Evolutionary conservation across 148 eudicot species (phyloP).

Genomic region (Fagopyrum homotropicum): DNA sequence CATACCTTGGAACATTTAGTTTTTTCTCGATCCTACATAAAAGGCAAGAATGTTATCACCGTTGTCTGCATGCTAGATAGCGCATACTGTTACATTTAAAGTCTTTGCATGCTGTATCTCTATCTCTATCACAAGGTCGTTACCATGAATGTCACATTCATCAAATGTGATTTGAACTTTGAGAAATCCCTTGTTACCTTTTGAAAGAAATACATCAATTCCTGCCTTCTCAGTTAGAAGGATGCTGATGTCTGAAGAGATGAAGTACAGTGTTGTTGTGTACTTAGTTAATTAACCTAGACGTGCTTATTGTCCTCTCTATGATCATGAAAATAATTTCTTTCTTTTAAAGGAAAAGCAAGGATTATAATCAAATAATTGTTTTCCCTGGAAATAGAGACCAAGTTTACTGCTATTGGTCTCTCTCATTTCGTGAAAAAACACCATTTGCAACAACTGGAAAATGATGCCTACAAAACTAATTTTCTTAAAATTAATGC

Average conservation of each 20-base stretch:
- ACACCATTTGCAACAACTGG: not conserved
- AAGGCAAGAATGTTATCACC: not conserved
- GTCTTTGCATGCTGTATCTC: conserved; percentile 1
- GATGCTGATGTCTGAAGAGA: not conserved
- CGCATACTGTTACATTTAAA: not conserved
- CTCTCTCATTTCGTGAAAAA: conserved; percentile 1
- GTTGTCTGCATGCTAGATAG: conserved; percentile 3
- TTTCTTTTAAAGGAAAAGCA: not conserved
- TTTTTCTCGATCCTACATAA: too few species aligned
- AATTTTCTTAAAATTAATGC: not conserved
- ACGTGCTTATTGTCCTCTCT: not conserved
- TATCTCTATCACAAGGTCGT: not conserved
- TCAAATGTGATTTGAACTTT: not conserved
- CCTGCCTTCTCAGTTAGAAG: not conserved
- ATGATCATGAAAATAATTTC: not conserved
- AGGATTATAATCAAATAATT: not conserved
- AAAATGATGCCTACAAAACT: not conserved
- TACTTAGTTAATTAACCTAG: not conserved
- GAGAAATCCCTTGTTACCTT: not conserved
- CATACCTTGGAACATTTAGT: too few species aligned
- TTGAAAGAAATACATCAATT: not conserved
- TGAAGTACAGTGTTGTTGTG: not conserved
- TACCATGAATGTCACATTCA: not conserved
- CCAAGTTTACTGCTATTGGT: not conserved
- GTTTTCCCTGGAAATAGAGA: not conserved